These are phyloP conservation scores for Cercospora zeina DNA, from an alignment of 2,329 filamentous ascomycete genomes.

Conservation along the genomic window DNA sequence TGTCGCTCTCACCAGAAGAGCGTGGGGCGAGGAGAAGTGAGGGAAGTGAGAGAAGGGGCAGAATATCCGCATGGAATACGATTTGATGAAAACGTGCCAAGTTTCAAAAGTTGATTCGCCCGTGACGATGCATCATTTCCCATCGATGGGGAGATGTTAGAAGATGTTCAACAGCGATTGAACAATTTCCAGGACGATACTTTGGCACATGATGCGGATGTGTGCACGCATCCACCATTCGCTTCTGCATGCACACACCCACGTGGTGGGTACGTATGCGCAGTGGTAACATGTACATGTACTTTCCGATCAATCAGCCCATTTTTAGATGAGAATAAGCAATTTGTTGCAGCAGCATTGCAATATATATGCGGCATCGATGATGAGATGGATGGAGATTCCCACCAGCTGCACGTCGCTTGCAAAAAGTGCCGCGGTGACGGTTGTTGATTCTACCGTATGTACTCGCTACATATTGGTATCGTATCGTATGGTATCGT, in stretches of 20 bases:
- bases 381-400: neutral
- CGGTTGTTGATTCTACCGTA: no score
- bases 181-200: no score
- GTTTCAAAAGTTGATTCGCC: neutral
- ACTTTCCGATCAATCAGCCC: no score
- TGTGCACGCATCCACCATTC: neutral
- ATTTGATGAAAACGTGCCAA: neutral
- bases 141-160: no score
- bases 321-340: no score
- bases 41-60: neutral
- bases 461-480: no score
- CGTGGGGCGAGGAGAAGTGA: neutral
- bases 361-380: no score
- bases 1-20: neutral
- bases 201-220: neutral
- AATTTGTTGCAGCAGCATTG: no score
- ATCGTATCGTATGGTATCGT: no score
- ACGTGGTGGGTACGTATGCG: neutral
- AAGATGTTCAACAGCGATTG: neutral
- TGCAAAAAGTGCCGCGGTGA: neutral
- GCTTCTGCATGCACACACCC: conserved; percentile 3
- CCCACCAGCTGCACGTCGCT: neutral
- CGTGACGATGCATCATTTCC: neutral
- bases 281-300: no score
- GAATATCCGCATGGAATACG: neutral